Percentiles rank a stretch among this genome's conserved stretches.
These are phyloP conservation scores for Phytophthora foliorum DNA, from an alignment of 352 stramenopile genomes.

Conservation along the genomic window DNA sequence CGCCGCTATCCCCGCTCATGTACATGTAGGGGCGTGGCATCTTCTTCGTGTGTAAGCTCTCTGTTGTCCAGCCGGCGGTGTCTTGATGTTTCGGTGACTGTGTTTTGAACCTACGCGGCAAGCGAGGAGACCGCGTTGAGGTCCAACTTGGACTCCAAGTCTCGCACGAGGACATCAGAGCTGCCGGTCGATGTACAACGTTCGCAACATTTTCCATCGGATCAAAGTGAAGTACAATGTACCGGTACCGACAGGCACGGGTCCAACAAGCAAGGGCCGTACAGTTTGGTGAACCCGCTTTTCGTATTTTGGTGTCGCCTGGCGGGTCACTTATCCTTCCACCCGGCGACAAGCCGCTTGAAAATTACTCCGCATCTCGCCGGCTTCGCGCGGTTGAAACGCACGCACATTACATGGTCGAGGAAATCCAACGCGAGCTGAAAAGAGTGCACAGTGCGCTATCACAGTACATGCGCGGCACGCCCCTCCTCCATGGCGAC, in stretches of 20 bases:
- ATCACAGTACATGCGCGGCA: not conserved
- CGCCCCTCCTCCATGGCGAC: not conserved
- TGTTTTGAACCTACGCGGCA: not conserved
- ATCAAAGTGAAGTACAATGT: not conserved
- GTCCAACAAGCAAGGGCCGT: not conserved
- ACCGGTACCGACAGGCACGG: not conserved
- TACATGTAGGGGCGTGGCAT: not conserved
- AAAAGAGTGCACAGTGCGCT: not conserved
- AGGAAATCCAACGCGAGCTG: not conserved
- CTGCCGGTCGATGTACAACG: not conserved
- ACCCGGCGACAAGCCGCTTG: not conserved
- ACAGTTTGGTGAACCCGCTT: not conserved
- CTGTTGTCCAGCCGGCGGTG: constrained; percentile 2
- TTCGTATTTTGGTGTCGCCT: constrained; percentile 1
- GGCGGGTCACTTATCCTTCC: constrained; percentile 1
- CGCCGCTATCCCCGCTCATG: not conserved
- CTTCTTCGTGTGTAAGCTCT: constrained; percentile 1
- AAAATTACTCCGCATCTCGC: not conserved
- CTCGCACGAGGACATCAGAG: not conserved
- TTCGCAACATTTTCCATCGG: not conserved
- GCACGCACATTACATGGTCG: not conserved
- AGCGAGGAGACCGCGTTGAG: constrained; percentile 2
- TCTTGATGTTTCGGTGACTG: constrained; percentile 15
- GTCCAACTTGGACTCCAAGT: not conserved
- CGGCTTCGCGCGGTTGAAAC: not conserved